Evolutionary conservation across 805 yeast species (phyloP), one percentile per base, ranked within the genome.

Genomic region (Candida nanaspora): DNA sequence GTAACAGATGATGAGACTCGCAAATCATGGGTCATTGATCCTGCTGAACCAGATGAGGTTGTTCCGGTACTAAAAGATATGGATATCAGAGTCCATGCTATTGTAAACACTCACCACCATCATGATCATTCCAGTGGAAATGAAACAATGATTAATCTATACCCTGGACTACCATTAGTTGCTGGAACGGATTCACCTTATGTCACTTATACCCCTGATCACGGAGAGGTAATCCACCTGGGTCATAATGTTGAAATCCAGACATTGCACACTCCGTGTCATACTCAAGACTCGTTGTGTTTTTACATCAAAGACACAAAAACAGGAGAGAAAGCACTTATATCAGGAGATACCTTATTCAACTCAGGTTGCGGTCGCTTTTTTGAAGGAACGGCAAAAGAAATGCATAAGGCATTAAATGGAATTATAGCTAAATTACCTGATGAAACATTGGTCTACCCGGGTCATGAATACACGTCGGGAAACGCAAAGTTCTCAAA

Each of bases 51-150:
- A 1, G 58, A 69, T 4, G 96, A 87, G 44, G 76, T 76, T 7
- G 56, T 72, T 41, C 72, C 82, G 4, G 65, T 59, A 13, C 54
- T 76, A 23, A 48, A 63, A 29, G 55, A 65, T 28, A 56, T 67
- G 18, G 57, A 64, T 31, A 62, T 72, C 31, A 74, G 80, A 39
- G 62, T 93, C 40, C 70, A 69, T 34, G 86, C 89, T 2, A 83
- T 93, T 43, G 94, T 86, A 38, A 93, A 93, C 62, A 93, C 98
- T 1, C 99, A 93, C 57, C 98, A 93, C 58, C 99, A 93, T 61
- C 77, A 79, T 55, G 99, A 93, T 57, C 99, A 93, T 62, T 69
- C 96, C 2, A 96, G 86, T 19, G 98, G 97, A 2, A 89, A 88
- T 53, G 61, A 65, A 21, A 61, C 59, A 16, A 43, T 71, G 42